These are phyloP conservation scores for Solioccasus polychromus DNA, from an alignment of 768 basidiomycete genomes.

Conservation along the genomic window DNA sequence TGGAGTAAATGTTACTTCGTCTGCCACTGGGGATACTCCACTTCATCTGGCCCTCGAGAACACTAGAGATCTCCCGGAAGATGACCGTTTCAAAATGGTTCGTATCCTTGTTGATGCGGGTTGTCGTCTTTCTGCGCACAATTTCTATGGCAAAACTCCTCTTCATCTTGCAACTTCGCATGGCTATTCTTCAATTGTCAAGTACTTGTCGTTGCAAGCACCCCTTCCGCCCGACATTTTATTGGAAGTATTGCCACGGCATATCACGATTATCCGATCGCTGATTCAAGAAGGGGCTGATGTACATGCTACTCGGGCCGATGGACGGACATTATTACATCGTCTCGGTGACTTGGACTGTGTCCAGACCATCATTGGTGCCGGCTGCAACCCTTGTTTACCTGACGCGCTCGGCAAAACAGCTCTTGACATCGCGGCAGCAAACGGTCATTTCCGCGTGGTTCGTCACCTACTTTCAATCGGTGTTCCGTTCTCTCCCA, in stretches of 20 bases:
- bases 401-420: neutral
- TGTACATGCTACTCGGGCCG: neutral
- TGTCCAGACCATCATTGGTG: neutral
- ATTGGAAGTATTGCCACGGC: neutral
- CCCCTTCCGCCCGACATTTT: constrained; percentile 1
- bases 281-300: neutral
- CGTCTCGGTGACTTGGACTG: neutral
- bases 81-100: neutral
- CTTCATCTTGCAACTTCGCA: neutral
- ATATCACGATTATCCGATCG: neutral
- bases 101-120: constrained; percentile 7
- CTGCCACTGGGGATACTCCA: neutral
- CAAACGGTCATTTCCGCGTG: neutral
- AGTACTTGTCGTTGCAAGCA: neutral
- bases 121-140: neutral
- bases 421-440: neutral
- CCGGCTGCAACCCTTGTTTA: neutral
- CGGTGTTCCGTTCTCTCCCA: neutral
- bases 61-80: no score
- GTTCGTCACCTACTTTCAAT: neutral
- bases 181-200: neutral
- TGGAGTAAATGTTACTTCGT: neutral
- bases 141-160: neutral
- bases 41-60: constrained; percentile 1
- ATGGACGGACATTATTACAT: constrained; percentile 1